Percentiles rank a stretch among this genome's conserved stretches.
Conservation (phyloP, 768 basidiomycete genomes). For the Boletus rex-veris region DNA sequence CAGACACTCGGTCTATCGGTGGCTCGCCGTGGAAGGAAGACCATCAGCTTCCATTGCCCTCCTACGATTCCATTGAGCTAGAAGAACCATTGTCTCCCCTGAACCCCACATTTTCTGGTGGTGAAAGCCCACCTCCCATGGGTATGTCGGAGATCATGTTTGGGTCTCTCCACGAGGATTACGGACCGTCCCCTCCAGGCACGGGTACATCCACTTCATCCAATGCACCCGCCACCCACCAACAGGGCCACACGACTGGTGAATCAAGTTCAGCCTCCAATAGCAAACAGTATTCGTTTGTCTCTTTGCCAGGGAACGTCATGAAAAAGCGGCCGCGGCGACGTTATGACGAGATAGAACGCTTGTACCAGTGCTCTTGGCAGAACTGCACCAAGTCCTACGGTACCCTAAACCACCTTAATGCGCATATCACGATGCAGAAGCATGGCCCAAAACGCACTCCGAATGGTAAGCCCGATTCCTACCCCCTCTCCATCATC, state of each 20-base stretch:
- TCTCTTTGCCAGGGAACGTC: conserved; percentile 74
- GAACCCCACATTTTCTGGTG: conserved; percentile 50
- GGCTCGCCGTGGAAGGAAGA: conserved; percentile 32
- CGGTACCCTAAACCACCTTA: conserved; percentile 94
- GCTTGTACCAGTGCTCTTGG: conserved; percentile 86
- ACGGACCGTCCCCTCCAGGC: conserved; percentile 60
- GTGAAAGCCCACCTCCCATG: conserved; percentile 35
- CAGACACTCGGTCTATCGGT: conserved; percentile 43
- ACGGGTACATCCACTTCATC: conserved; percentile 61
- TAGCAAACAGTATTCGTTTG: conserved; percentile 78
- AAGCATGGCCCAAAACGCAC: conserved; percentile 89
- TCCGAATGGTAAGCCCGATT: conserved; percentile 68
- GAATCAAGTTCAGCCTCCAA: conserved; percentile 36
- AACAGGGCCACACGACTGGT: conserved; percentile 16
- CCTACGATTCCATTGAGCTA: conserved; percentile 34
- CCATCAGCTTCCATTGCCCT: conserved; percentile 29
- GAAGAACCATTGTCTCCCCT: conserved; percentile 55
- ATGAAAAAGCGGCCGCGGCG: conserved; percentile 82
- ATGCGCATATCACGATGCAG: conserved; percentile 98
- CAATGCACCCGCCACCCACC: conserved; percentile 32
- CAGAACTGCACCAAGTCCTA: conserved; percentile 78
- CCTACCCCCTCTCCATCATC: background rate
- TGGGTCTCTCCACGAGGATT: conserved; percentile 46
- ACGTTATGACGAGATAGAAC: conserved; percentile 93
- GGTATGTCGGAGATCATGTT: conserved; percentile 35